Evolutionary conservation across 1,284 basidiomycete genomes (phyloP), one percentile per base, ranked within the genome.

Genomic region (Irpex sp.): DNA sequence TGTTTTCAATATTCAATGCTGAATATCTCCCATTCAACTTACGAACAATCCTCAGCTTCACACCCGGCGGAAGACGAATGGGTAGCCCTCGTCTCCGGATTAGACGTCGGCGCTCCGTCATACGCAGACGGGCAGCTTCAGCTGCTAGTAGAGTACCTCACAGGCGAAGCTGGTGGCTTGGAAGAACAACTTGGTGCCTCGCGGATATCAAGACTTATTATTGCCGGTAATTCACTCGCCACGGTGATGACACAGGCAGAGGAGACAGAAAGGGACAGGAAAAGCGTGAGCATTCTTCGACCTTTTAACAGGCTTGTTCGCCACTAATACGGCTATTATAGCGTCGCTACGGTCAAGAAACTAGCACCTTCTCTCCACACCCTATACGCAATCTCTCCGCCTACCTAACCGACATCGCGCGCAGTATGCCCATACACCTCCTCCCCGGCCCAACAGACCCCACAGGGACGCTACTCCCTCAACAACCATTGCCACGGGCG

Each of bases 371-470:
- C 74, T 87, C 90, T 0, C 79, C 88, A 2, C 87, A 93, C 72
- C 94, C 95, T 0, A 88, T 88, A 3, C 79, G 85, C 47, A 83
- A 79, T 35, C 83, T 98, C 47, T 86, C 93, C 21, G 78, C 83
- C 1, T 82, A 92, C 66, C 80, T 98, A 36, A 76, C 83, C 17
- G 94, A 97, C 68, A 84, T 90, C 66, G 86, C 84, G 19, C 82
- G 84, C 43, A 81, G 86, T 26, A 80, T 95, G 70, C 89, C 92
- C 4, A 80, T 97, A 31, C 93, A 95, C 71, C 79, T 97, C 36
- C 79, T 97, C 19, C 93, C 97, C 0, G 96, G 97, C 9, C 84
- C 88, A 57, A 81, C 82, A 49, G 97, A 99, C 75, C 97, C 97
- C 0, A 86, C 94, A 5, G 93, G 93, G 0, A 83, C 86, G 0